Evolutionary conservation across 306 rosid genomes (phyloP), one percentile per base, ranked within the genome.

Genomic region (Sicyos edulis): DNA sequence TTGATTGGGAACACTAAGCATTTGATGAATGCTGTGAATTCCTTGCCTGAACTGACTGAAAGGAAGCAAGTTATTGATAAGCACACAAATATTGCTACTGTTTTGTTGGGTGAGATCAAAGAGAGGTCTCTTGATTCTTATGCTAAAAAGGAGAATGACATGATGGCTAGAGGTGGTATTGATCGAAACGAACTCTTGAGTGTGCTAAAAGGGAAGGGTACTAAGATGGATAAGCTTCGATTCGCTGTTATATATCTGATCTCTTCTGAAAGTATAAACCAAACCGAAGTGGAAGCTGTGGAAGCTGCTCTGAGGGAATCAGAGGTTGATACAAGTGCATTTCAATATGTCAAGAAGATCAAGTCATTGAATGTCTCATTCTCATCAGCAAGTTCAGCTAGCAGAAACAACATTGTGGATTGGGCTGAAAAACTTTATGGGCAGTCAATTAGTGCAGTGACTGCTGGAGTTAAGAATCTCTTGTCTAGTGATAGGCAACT

Each of bases 371-470:
- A 93, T 76, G 95, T 85, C 59, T 83, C 96, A 0, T 74, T 90
- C 83, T 87, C 97, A 58, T 83, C 96, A 0, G 93, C 97, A n/a
- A 93, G 85, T 77, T 93, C 96, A 78, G 97, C 97, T 66, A 87
- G 88, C 87, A 78, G 96, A 81, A 90, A 93, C 78, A 88, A 93
- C 86, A 88, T 93, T 59, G 98, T 93, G 13, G 98, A 93, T 80
- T 93, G 98, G 98, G 98, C 97, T 4, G 98, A 93, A 82, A 93
- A 90, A 72, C 89, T 93, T 40, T 93, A 93, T 60, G 96, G 97
- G 50, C 97, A 92, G 81, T 92, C 97, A 47, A 86, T 92, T 47
- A 92, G 96, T 54, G 97, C 91, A 5, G 97, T 93, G 83, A 90
- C 98, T 12, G 98, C 98, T 26, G 98, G 98, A 74, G 92, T 93